A percentile compares a stretch with the other conserved stretches of the same genome.
Conservation (phyloP, 257 asterid genomes). For the Datura wrightii region DNA sequence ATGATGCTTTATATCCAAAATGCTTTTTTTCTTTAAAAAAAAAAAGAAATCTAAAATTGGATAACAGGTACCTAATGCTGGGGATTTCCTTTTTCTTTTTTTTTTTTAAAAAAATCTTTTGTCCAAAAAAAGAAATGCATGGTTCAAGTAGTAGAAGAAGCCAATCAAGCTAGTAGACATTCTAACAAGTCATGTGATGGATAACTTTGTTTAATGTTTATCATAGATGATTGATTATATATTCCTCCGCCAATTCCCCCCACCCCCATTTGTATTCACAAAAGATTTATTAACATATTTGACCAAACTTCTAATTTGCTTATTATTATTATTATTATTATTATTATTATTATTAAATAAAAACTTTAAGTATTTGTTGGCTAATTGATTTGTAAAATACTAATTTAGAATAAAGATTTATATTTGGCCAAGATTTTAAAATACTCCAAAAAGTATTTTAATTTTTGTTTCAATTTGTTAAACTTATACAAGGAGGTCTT, state of each 20-base stretch:
- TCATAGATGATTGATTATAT: slow-evolving; percentile 6
- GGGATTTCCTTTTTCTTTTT: not conserved
- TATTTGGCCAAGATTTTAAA: too few species aligned
- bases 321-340: too few species aligned
- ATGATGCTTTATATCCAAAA: not conserved
- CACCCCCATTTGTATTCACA: too few species aligned
- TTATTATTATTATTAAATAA: too few species aligned
- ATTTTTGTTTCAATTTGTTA: too few species aligned
- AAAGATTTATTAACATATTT: too few species aligned
- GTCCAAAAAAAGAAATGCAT: not conserved
- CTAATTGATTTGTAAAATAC: too few species aligned
- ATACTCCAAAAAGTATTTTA: too few species aligned
- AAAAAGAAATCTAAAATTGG: not conserved
- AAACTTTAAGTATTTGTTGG: too few species aligned
- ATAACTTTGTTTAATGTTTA: slow-evolving; percentile 18
- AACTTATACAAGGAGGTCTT: too few species aligned
- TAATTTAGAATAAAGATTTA: too few species aligned
- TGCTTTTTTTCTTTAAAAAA: not conserved
- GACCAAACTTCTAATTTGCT: too few species aligned
- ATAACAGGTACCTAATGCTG: not conserved
- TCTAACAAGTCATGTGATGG: slow-evolving; percentile 28
- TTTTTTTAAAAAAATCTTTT: not conserved
- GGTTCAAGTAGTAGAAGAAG: not conserved
- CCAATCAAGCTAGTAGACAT: not conserved
- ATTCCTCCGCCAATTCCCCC: not conserved